Base-by-base conservation (phyloP, 768 basidiomycete genomes). In the Russula brevipes region DNA sequence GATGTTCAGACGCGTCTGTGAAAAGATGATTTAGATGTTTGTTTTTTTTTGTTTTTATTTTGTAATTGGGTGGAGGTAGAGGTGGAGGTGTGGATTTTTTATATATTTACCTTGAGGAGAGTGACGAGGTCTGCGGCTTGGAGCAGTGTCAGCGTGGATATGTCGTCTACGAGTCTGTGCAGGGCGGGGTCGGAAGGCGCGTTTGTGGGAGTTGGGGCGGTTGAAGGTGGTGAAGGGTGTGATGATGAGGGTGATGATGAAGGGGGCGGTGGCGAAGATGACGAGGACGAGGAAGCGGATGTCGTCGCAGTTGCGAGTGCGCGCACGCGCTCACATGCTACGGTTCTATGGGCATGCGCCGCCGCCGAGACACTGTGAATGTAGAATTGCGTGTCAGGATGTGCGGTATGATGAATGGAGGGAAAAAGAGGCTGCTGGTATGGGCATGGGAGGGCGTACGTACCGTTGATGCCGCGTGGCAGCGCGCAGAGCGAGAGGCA, bases 121-220 rank as follows among this genome's bases (percentile, higher is more conserved):
- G 91, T 78, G 51, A 98, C 95, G 60, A 99, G 83, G 79, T 98
- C 96, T 12, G 96, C 89, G 6, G 96, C 96, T 74, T 98, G 95
- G 62, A 99, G 79, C 59, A 98, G 80, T 19, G 94, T 92, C 69
- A 98, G 75, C 24, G 80, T 76, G 5, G 94, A 91, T 69, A 99
- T 98, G 73, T 93, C 88, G 73, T 98, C 93, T 33, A 99, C 97
- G 70, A 99, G 88, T 63, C 84, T 83, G 54, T 77, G 78, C 67
- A 99, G 81, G 69, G 81, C 84, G 24, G 91, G 83, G 73, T 94
- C 85, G 30, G 76, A 72, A 16, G 80, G 73, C 17, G 70, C 35
- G 2, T 38, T 2, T 14, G 55, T 72, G 4, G 81, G 76, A 1
- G 81, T 80, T 30, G 82, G 76, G 3, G 80, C 74, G 4, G 41